phyloP scores from a whole-genome alignment of 768 basidiomycete genomes.

The Leccinum pellstonianum region DNA sequence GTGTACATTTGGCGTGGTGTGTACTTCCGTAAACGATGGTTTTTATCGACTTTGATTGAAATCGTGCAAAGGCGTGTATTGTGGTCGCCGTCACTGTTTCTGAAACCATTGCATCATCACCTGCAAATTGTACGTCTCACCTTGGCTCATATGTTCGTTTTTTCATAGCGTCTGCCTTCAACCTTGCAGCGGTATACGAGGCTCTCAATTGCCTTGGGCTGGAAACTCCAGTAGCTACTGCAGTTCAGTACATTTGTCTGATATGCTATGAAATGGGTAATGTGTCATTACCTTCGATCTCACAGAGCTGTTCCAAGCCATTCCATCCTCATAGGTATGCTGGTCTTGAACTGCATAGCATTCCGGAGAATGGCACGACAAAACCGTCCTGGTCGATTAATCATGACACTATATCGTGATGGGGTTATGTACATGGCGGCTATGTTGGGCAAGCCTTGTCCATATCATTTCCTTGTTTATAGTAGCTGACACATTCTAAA shows the following conservation, averaged over 20 bases:
- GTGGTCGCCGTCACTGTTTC: constrained; percentile 10
- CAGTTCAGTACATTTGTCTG: constrained; percentile 10
- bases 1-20: constrained; percentile 9
- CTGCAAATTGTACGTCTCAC: constrained; percentile 5
- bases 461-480: neutral
- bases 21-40: neutral
- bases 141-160: neutral
- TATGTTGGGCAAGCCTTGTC: constrained; percentile 8
- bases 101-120: constrained; percentile 1
- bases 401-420: constrained; percentile 19
- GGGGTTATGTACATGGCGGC: constrained; percentile 20
- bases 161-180: neutral
- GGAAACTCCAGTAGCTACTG: constrained; percentile 4
- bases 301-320: neutral
- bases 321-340: constrained; percentile 11
- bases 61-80: constrained; percentile 5
- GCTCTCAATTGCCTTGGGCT: constrained; percentile 10
- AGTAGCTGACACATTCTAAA: neutral
- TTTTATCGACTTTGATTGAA: neutral
- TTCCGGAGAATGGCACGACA: constrained; percentile 15
- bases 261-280: constrained; percentile 18
- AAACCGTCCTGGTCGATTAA: constrained; percentile 7
- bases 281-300: neutral
- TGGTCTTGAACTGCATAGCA: constrained; percentile 18
- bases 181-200: constrained; percentile 10